These are phyloP conservation scores for Pinguiococcus pyrenoidosus DNA, from an alignment of 108 stramenopile species.

Conservation along the genomic window DNA sequence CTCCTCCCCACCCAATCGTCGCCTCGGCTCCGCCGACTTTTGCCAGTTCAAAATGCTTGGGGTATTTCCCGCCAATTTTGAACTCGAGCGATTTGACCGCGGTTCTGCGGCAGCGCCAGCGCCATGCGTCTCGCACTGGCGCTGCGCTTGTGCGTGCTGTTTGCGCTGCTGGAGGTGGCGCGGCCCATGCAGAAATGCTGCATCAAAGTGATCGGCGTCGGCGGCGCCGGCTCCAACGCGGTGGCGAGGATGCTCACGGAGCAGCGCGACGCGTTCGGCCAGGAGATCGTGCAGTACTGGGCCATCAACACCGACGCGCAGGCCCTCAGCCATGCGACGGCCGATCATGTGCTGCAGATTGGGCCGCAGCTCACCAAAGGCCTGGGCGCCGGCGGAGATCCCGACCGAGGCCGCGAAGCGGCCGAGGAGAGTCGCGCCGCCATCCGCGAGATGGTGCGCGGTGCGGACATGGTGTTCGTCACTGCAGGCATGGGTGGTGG, in stretches of 20 bases:
- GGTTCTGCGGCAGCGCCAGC: no score
- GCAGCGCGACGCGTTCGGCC: no score
- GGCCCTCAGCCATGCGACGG: conserved; percentile 21
- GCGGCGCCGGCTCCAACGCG: conserved; percentile 43
- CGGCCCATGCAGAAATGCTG: no score
- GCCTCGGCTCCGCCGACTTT: no score
- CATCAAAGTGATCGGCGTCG: conserved; percentile 34
- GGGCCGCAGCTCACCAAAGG: conserved; percentile 31
- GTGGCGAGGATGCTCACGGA: conserved; percentile 21
- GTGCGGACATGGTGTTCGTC: conserved; percentile 57
- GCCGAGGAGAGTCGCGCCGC: conserved; percentile 34
- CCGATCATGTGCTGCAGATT: conserved; percentile 32
- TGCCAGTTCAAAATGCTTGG: no score
- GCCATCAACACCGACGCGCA: conserved; percentile 41
- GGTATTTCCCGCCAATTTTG: no score
- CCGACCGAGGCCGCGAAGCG: conserved; percentile 29
- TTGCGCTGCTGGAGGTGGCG: no score
- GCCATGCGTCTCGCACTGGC: no score
- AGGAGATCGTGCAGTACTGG: conserved; percentile 35
- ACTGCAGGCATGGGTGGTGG: conserved; percentile 72
- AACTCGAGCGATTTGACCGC: no score
- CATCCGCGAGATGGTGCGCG: conserved; percentile 32
- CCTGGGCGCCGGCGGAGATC: conserved; percentile 44
- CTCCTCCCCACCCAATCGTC: no score
- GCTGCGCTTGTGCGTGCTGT: no score